Conservation (phyloP, 768 basidiomycete genomes). For the Lactifluus volemus region DNA sequence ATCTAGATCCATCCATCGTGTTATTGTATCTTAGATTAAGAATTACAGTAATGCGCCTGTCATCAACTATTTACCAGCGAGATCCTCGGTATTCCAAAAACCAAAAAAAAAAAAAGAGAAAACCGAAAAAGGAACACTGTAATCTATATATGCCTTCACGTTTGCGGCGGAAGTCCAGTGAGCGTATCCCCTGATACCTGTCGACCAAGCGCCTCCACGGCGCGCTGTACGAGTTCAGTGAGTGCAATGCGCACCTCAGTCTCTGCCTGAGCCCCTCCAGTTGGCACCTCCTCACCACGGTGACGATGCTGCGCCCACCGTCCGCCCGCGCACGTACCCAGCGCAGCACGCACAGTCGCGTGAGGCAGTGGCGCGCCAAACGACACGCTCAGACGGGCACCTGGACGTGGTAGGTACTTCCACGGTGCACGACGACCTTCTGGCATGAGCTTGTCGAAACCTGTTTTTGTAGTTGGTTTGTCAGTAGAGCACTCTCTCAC, state of each 20-base stretch:
- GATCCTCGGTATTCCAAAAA: too few relatives aligned
- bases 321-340: neutral
- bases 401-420: conserved; percentile 57
- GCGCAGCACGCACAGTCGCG: conserved; percentile 27
- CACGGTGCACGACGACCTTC: conserved; percentile 70
- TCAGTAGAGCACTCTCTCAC: too few relatives aligned
- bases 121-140: too few relatives aligned
- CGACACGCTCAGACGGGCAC: conserved; percentile 60
- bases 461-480: conserved; percentile 25
- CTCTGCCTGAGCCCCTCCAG: neutral
- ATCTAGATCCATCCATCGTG: too few relatives aligned
- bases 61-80: too few relatives aligned
- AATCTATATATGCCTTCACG: neutral
- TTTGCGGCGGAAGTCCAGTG: neutral
- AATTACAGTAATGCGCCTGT: too few relatives aligned
- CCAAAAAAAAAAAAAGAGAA: too few relatives aligned
- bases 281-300: neutral
- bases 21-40: too few relatives aligned
- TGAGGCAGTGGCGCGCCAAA: conserved; percentile 68
- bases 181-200: conserved; percentile 16
- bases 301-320: neutral
- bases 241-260: conserved; percentile 24
- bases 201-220: conserved; percentile 26
- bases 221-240: conserved; percentile 26
- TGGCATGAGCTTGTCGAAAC: conserved; percentile 87